Base-by-base conservation (phyloP, 768 basidiomycete species). In the Termitomyces sp. region DNA sequence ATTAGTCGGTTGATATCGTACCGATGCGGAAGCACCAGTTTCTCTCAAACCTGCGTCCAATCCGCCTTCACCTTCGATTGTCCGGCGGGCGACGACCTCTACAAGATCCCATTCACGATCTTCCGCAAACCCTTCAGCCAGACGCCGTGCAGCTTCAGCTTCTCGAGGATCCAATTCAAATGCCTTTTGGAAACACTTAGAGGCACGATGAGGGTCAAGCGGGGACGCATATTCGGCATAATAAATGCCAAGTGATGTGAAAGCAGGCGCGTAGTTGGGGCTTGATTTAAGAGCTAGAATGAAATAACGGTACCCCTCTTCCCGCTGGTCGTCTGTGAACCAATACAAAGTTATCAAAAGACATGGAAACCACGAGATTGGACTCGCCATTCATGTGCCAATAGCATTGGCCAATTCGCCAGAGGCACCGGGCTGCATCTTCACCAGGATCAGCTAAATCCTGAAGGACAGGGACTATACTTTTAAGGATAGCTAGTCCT, bases 141-240 rank as follows among this genome's bases (percentile, higher is more conserved):
- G 78, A 53, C 85, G 78, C 50, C 81, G 78, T 0, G 96, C 97
- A 1, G 97, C 94, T 20, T 88, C 84, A 11, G 79, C 84, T 70
- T 99, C 92, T 15, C 89, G 80, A 2, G 94, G 81, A 71, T 98
- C 96, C 5, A 98, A 83, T 68, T 98, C 97, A 63, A 99, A 98
- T 0, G 96, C 97, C 64, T 96, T 98, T 64, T 98, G 94, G 70
- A 96, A 98, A 67, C 96, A 98, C 66, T 94, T 95, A 3, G 91
- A 88, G 0, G 96, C 90, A 35, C 95, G 84, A 6, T 82, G 81
- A 22, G 84, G 85, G 69, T 98, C 95, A 0, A 86, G 82, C 0
- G 93, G 92, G 11, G 75, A 70, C 3, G 80, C 73, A 54, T 73
- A 76, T 39, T 94, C 88, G 18, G 80, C 70, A 68, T 98, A 98